phyloP scores from a whole-genome alignment of 2,329 filamentous ascomycete species.

The Immersiporthe knoxdaviesiana region DNA sequence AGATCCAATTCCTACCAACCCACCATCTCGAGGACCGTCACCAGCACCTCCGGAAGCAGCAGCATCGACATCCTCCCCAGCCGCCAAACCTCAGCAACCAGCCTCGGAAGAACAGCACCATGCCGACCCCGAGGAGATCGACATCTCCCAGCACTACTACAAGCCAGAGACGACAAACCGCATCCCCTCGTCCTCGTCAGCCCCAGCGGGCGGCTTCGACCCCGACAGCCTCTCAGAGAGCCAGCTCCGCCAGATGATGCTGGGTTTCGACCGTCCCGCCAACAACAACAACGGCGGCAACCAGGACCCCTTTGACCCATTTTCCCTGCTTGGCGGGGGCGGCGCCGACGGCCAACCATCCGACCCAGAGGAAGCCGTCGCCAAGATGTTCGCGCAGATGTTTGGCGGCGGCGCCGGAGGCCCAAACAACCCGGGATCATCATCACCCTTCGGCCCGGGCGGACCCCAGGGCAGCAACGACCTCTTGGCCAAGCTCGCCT shows the following conservation, averaged over 20 bases:
- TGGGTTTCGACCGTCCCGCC: constrained; percentile 53
- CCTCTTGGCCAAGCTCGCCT: constrained; percentile 42
- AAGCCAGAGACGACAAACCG: constrained; percentile 53
- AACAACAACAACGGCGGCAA: constrained; percentile 15
- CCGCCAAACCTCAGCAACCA: constrained; percentile 41
- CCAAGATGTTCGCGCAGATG: constrained; percentile 78
- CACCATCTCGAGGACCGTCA: constrained; percentile 37
- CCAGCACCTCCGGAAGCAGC: constrained; percentile 40
- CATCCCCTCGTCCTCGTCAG: constrained; percentile 35
- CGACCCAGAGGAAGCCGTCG: constrained; percentile 63
- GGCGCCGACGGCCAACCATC: constrained; percentile 37
- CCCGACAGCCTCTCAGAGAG: constrained; percentile 53
- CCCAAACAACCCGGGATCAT: constrained; percentile 35
- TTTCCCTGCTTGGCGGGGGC: constrained; percentile 33
- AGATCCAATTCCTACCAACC: constrained; percentile 24
- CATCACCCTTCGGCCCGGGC: constrained; percentile 34
- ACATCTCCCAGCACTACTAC: constrained; percentile 78
- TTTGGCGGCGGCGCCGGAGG: constrained; percentile 45
- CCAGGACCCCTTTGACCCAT: constrained; percentile 37
- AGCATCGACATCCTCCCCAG: constrained; percentile 32
- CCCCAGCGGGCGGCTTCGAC: constrained; percentile 34
- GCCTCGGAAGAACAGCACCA: constrained; percentile 40
- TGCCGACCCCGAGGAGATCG: constrained; percentile 74
- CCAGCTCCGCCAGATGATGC: constrained; percentile 68
- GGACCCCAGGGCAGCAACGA: constrained; percentile 36